Percentiles rank a stretch among this genome's conserved stretches.
Conservation (phyloP, 2,329 filamentous ascomycete genomes). For the Teratosphaeriaceae sp. region DNA sequence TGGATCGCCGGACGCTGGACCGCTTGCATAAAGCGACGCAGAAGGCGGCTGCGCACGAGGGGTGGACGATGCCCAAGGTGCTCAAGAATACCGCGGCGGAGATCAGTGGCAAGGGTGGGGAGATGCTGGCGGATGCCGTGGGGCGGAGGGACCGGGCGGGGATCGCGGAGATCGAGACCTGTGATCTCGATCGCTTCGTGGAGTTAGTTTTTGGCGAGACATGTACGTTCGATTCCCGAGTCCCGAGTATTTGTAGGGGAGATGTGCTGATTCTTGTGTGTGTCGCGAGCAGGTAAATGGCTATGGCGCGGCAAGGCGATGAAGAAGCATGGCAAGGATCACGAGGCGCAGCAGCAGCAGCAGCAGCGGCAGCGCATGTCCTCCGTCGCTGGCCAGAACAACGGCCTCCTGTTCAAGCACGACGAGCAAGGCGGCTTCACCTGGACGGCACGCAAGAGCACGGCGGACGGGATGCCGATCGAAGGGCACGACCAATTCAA, state of each 20-base stretch:
- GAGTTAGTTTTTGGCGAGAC: conserved; percentile 71
- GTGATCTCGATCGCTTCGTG: conserved; percentile 79
- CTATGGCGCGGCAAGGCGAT: conserved; percentile 87
- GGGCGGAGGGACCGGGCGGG: conserved; percentile 75
- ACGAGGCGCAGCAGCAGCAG: conserved; percentile 11
- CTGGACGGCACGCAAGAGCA: conserved; percentile 43
- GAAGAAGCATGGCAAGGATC: conserved; percentile 41
- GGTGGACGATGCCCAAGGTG: conserved; percentile 86
- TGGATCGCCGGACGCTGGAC: conserved; percentile 79
- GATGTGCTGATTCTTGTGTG: no score
- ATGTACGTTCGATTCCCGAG: no score
- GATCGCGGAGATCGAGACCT: conserved; percentile 86
- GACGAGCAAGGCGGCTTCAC: conserved; percentile 47
- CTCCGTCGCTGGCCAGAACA: conserved; percentile 11
- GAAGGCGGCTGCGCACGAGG: conserved; percentile 82
- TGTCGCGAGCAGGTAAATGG: conserved; percentile 89
- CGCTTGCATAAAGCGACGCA: conserved; percentile 76
- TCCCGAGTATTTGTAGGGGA: no score
- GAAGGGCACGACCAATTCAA: neutral
- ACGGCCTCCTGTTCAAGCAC: conserved; percentile 47
- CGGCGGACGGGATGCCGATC: conserved; percentile 12
- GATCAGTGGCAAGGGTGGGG: conserved; percentile 85
- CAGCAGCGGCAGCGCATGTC: conserved; percentile 4
- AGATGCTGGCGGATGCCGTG: conserved; percentile 94
- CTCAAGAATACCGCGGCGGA: conserved; percentile 95